Conservation (phyloP, 306 rosid genomes). For the Delonix regia region DNA sequence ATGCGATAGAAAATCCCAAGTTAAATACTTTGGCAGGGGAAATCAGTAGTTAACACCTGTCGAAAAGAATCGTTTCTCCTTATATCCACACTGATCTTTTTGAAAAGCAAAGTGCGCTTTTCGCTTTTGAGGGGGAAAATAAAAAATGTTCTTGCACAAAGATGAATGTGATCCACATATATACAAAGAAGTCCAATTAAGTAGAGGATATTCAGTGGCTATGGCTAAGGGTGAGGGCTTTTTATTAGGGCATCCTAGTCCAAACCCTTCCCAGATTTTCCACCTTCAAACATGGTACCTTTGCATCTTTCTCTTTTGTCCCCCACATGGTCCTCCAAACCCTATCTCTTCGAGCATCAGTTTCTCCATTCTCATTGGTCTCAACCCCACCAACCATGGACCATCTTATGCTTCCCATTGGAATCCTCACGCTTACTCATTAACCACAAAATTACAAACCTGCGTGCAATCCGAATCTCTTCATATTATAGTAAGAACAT, state of each 20-base stretch:
- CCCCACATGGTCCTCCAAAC: constrained; percentile 7
- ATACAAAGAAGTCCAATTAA: neutral
- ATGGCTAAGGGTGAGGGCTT: neutral
- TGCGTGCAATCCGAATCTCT: too few species aligned
- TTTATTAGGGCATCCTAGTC: constrained; percentile 14
- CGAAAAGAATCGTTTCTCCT: neutral
- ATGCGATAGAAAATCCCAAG: too few species aligned
- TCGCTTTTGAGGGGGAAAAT: neutral
- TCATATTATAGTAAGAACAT: too few species aligned
- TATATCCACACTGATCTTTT: neutral
- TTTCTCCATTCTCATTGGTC: constrained; percentile 20
- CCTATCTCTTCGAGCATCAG: constrained; percentile 23
- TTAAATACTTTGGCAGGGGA: too few species aligned
- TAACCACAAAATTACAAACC: too few species aligned
- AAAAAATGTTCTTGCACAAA: neutral
- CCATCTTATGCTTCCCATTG: neutral
- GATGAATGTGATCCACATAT: neutral
- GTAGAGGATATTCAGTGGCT: neutral
- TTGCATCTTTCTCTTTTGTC: constrained; percentile 14
- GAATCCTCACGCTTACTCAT: neutral
- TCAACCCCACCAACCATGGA: neutral
- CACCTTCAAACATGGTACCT: neutral
- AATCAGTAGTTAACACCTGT: neutral
- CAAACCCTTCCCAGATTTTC: neutral
- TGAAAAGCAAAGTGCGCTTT: neutral